Evolutionary conservation across 192 early-diverging fungal genomes (phyloP).

Genomic region (Coemansia sp.): DNA sequence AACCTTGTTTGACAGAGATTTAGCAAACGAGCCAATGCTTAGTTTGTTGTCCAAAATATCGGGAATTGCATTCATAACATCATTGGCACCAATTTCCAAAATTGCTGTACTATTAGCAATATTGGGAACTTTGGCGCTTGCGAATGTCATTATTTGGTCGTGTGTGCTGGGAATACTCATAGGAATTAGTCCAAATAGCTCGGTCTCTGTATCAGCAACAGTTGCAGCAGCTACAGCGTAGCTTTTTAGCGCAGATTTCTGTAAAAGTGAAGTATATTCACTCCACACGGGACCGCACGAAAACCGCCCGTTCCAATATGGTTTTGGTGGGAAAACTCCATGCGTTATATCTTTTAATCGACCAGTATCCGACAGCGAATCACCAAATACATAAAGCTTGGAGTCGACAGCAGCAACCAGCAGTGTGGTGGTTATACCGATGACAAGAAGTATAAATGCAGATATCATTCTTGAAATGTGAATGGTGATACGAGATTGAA

Average conservation of each 20-base stretch:
- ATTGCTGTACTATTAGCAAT: neutral
- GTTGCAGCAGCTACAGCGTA: slow-evolving; percentile 1
- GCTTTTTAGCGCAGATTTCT: neutral
- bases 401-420: neutral
- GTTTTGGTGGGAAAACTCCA: slow-evolving; percentile 6
- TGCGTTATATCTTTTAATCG: slow-evolving; percentile 3
- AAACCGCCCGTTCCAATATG: slow-evolving; percentile 28
- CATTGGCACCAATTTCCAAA: slow-evolving; percentile 22
- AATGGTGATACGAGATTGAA: no score
- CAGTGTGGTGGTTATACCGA: neutral
- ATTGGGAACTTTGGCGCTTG: neutral
- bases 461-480: no score
- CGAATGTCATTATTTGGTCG: slow-evolving; percentile 11
- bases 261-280: slow-evolving; percentile 14
- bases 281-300: slow-evolving; percentile 19
- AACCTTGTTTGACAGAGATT: slow-evolving; percentile 10
- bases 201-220: neutral
- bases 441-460: no score
- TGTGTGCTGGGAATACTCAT: slow-evolving; percentile 15
- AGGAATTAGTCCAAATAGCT: slow-evolving; percentile 10
- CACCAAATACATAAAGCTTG: slow-evolving; percentile 17
- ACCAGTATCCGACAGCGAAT: slow-evolving; percentile 24
- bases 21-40: neutral
- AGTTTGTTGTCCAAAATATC: slow-evolving; percentile 6
- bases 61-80: slow-evolving; percentile 6